Percentiles rank a stretch among this genome's conserved stretches.
phyloP scores from a whole-genome alignment of 2,329 filamentous ascomycete genomes.

The Epichloe baconii region DNA sequence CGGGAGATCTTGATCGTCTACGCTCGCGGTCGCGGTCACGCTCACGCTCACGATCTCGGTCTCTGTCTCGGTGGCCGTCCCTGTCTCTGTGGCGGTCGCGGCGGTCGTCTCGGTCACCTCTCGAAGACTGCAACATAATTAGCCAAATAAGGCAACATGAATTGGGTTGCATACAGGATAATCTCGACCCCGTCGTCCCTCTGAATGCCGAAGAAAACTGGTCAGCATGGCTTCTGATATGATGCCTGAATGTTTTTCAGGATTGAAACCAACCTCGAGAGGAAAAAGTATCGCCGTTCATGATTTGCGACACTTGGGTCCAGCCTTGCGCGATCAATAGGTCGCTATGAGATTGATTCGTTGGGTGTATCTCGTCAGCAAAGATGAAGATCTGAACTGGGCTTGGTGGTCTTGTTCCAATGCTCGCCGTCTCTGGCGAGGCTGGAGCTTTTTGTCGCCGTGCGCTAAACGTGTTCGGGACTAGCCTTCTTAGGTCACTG shows the following conservation, averaged over 20 bases:
- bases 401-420: constrained; percentile 11
- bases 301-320: constrained; percentile 25
- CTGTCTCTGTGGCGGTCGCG: constrained; percentile 41
- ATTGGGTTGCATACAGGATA: constrained; percentile 33
- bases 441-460: constrained; percentile 30
- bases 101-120: constrained; percentile 22
- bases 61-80: constrained; percentile 46
- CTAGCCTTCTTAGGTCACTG: constrained; percentile 8
- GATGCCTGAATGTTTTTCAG: neutral
- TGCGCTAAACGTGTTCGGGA: constrained; percentile 15
- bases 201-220: constrained; percentile 17
- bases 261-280: constrained; percentile 39
- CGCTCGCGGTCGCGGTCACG: constrained; percentile 39
- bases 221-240: constrained; percentile 2
- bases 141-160: constrained; percentile 5
- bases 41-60: constrained; percentile 46
- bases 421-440: constrained; percentile 17
- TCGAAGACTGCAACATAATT: constrained; percentile 14
- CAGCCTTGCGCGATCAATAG: constrained; percentile 6
- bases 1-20: constrained; percentile 78
- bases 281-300: constrained; percentile 80
- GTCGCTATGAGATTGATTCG: constrained; percentile 4
- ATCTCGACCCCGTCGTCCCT: constrained; percentile 42
- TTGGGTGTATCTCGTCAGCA: neutral
- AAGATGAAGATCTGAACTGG: neutral